These are phyloP conservation scores for Heteromeles arbutifolia DNA, from an alignment of 306 rosid species.

Conservation along the genomic window DNA sequence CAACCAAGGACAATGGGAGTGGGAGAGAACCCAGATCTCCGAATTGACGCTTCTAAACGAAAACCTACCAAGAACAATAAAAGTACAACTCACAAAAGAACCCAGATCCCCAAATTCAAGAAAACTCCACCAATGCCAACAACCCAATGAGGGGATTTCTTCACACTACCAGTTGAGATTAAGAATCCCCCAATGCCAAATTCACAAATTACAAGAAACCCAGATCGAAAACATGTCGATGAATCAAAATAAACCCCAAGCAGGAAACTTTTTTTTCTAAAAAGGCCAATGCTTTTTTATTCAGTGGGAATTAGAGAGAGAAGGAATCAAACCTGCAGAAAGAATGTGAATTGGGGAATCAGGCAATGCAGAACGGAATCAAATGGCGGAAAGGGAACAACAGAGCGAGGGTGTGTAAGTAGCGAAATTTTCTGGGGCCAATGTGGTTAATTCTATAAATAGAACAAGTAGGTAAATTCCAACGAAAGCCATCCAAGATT, in stretches of 20 bases:
- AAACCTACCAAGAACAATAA: background rate
- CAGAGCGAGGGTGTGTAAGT: background rate
- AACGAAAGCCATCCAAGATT: slow-evolving; percentile 5
- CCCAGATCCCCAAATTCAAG: slow-evolving; percentile 4
- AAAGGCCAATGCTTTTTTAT: background rate
- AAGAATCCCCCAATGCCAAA: slow-evolving; percentile 1
- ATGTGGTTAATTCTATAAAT: slow-evolving; percentile 15
- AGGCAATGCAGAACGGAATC: slow-evolving; percentile 9
- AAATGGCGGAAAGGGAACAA: slow-evolving; percentile 11
- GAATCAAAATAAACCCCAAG: background rate
- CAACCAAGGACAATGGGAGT: background rate
- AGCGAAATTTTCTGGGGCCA: slow-evolving; percentile 5
- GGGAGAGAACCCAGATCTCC: slow-evolving; percentile 21
- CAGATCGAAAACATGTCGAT: background rate
- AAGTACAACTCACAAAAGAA: background rate
- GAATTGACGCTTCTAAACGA: background rate
- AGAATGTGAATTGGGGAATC: slow-evolving; percentile 3
- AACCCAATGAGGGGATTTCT: background rate
- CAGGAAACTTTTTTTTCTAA: background rate
- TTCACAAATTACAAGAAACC: slow-evolving; percentile 8
- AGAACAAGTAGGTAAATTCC: slow-evolving; percentile 2
- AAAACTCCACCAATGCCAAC: background rate
- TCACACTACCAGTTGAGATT: background rate
- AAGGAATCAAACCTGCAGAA: background rate
- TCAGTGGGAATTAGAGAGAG: background rate